Conservation (phyloP, 2,329 filamentous ascomycete species). For the Aspergillus alliaceus region DNA sequence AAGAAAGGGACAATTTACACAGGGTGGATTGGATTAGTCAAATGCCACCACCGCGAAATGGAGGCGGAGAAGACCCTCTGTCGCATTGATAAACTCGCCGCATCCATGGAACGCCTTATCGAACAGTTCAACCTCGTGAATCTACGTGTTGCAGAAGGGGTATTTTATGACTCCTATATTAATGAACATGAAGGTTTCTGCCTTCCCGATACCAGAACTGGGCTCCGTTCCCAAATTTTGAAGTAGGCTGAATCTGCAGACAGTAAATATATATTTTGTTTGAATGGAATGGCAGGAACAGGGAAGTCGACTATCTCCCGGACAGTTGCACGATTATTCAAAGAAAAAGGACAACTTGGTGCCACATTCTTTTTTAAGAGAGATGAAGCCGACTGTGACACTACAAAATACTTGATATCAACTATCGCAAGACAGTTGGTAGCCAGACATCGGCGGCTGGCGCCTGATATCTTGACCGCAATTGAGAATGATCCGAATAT, state of each 20-base stretch:
- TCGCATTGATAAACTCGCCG: too few relatives aligned
- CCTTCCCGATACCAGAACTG: constrained; percentile 18
- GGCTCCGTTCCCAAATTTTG: constrained; percentile 18
- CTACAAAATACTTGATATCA: constrained; percentile 39
- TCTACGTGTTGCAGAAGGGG: background rate
- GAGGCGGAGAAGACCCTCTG: constrained; percentile 3
- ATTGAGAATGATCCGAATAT: constrained; percentile 29
- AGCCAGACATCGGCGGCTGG: constrained; percentile 27
- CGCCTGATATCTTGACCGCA: constrained; percentile 14
- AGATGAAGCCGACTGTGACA: constrained; percentile 40
- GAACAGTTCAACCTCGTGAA: background rate
- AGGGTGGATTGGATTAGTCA: constrained; percentile 7
- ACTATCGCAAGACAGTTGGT: constrained; percentile 37
- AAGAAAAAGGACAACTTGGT: constrained; percentile 24
- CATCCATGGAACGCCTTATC: too few relatives aligned
- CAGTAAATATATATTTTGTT: too few relatives aligned
- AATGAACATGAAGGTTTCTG: too few relatives aligned
- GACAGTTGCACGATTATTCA: background rate
- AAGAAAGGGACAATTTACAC: constrained; percentile 10
- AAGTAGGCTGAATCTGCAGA: too few relatives aligned
- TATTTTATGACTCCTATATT: constrained; percentile 6
- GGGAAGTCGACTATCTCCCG: constrained; percentile 9
- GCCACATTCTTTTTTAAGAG: constrained; percentile 24
- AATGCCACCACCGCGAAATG: constrained; percentile 5
- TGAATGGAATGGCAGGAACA: constrained; percentile 31